Evolutionary conservation across 352 stramenopile genomes (phyloP), one percentile per base, ranked within the genome.

Genomic region (Phytophthora colocasiae): DNA sequence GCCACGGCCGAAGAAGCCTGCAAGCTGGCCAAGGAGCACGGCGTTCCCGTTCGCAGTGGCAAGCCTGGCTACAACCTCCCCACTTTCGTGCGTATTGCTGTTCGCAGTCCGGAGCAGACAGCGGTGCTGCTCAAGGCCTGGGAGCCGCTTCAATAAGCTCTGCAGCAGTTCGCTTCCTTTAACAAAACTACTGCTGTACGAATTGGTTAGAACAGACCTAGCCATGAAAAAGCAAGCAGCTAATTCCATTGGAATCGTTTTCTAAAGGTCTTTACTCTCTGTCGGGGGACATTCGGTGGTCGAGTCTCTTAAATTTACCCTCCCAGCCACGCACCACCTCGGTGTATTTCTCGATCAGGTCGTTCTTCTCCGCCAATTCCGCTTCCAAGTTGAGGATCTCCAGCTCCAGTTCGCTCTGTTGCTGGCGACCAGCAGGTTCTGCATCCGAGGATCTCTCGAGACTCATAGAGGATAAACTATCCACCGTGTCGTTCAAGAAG

Each of bases 51-150:
- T 58, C 89, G 90, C 63, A 93, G 83, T 43, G 90, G 89, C 44
- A 91, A 90, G 55, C 90, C 90, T 4, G 90, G 90, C 29, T 97
- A 97, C 76, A 90, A 96, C 54, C 77, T 96, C 34, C 89, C 89
- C 10, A 93, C 87, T 22, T 96, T 80, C 53, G 72, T 96, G 41
- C 84, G 90, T 58, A 82, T 94, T n/a, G 90, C 90, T 7, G 90
- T 97, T 27, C 89, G 90, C 57, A 78, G 74, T 59, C 77, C 80
- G 15, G 73, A 92, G 51, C 78, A 91, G 58, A 91, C 79, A n/a
- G 77, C 65, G 12, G 78, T 90, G 62, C 72, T 95, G 54, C 74
- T 93, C 34, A 74, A 90, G 62, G 86, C 86, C n/a, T 95, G 86
- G 86, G 78, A 87, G 39, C 59, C 71, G 32, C 75, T 94, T 43